A percentile compares a stretch with the other conserved stretches of the same genome.
phyloP scores from a whole-genome alignment of 2,329 filamentous ascomycete species.

The Pseudopithomyces chartarum region DNA sequence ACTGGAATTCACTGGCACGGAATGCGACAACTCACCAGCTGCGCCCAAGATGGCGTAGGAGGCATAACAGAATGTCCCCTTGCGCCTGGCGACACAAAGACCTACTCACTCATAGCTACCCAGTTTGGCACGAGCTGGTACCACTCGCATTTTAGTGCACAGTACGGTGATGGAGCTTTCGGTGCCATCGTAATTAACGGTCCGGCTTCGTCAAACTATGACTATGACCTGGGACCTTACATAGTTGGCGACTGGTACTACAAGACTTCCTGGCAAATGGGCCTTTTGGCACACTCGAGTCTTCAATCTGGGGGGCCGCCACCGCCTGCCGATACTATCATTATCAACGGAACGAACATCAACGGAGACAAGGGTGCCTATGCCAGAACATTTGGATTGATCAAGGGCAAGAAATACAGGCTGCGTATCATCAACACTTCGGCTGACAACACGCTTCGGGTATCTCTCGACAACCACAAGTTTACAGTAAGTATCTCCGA shows the following conservation, averaged over 20 bases:
- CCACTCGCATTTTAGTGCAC: conserved; percentile 64
- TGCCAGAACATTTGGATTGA: conserved; percentile 18
- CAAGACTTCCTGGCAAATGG: conserved; percentile 24
- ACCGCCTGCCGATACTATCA: conserved; percentile 47
- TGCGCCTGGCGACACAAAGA: conserved; percentile 41
- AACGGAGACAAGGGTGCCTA: conserved; percentile 27
- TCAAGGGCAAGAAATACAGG: conserved; percentile 57
- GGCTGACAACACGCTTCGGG: conserved; percentile 28
- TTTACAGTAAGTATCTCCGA: conserved; percentile 34
- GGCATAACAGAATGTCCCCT: conserved; percentile 59
- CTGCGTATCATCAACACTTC: conserved; percentile 61
- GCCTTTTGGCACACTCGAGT: conserved; percentile 22
- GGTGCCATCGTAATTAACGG: conserved; percentile 48
- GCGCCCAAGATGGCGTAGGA: conserved; percentile 59
- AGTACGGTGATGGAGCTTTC: conserved; percentile 39
- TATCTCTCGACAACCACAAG: conserved; percentile 43
- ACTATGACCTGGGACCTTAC: conserved; percentile 42
- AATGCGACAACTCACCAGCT: conserved; percentile 52
- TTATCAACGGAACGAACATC: conserved; percentile 33
- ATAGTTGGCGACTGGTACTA: conserved; percentile 41
- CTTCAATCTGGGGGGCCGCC: conserved; percentile 35
- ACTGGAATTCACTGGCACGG: conserved; percentile 67
- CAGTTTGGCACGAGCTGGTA: conserved; percentile 64
- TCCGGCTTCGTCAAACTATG: conserved; percentile 45
- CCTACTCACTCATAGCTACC: conserved; percentile 56